Evolutionary conservation across 2,329 filamentous ascomycete genomes (phyloP).

Genomic region (Colletotrichum gigasporum): DNA sequence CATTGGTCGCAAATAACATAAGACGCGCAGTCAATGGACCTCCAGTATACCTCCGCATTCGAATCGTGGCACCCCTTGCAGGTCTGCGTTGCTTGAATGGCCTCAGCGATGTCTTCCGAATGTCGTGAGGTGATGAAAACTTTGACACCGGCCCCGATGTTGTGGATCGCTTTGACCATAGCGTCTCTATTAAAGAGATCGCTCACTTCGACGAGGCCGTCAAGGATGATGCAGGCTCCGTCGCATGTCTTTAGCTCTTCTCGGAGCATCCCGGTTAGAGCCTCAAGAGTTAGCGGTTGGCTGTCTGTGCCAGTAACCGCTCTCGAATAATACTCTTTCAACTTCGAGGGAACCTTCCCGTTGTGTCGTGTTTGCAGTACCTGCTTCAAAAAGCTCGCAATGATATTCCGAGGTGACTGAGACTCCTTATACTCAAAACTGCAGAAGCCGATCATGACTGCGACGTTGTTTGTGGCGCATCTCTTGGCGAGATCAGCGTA

Average conservation of each 20-base stretch:
- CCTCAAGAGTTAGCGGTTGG: neutral
- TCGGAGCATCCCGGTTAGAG: neutral
- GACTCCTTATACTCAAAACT: constrained; percentile 1
- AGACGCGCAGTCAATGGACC: neutral
- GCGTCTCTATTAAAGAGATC: neutral
- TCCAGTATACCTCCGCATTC: neutral
- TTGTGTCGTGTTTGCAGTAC: neutral
- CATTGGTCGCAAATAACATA: neutral
- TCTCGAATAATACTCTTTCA: neutral
- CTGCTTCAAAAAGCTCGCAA: constrained; percentile 11
- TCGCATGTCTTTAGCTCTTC: neutral
- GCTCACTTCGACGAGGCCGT: constrained; percentile 5
- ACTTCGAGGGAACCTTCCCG: neutral
- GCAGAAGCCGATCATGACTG: neutral
- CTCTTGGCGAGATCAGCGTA: neutral
- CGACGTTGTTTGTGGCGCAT: neutral
- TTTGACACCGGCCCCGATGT: neutral
- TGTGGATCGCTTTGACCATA: neutral
- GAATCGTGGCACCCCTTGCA: neutral
- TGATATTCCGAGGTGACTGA: neutral
- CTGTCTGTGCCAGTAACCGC: neutral
- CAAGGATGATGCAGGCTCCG: neutral
- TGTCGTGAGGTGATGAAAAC: constrained; percentile 7
- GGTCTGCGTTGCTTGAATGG: neutral
- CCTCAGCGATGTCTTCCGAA: neutral